Conservation (phyloP, 371 early-diverging fungal species). For the Rhizopus sp. region DNA sequence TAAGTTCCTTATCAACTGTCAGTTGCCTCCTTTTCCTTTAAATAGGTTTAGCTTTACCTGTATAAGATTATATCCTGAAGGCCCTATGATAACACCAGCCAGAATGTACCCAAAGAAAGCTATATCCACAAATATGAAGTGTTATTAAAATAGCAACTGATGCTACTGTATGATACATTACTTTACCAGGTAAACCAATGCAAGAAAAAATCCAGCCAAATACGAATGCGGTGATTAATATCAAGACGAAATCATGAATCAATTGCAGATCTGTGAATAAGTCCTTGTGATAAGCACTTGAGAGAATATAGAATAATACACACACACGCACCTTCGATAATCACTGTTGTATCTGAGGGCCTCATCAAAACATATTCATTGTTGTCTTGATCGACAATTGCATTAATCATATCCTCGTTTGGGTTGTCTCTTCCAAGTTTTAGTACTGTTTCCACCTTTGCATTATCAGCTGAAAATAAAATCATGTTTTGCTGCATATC, state of each 20-base stretch:
- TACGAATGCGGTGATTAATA: conserved; percentile 48
- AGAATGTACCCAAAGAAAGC: conserved; percentile 67
- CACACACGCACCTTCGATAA: conserved; percentile 48
- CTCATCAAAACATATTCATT: conserved; percentile 60
- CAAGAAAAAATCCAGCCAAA: conserved; percentile 49
- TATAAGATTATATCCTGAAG: conserved; percentile 54
- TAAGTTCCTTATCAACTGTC: conserved; percentile 37
- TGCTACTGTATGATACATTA: conserved; percentile 5
- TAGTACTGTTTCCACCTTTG: conserved; percentile 48
- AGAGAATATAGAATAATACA: background rate
- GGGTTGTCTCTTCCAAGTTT: conserved; percentile 27
- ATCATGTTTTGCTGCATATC: conserved; percentile 45
- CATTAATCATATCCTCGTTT: conserved; percentile 25
- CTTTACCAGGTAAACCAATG: conserved; percentile 52
- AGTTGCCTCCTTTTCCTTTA: background rate
- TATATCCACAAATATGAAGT: background rate
- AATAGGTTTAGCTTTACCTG: conserved; percentile 29
- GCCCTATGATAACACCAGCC: conserved; percentile 60
- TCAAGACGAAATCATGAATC: conserved; percentile 57
- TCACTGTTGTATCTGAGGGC: conserved; percentile 55
- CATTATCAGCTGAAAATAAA: conserved; percentile 33
- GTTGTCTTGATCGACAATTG: conserved; percentile 53
- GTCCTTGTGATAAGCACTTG: background rate
- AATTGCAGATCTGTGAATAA: conserved; percentile 46
- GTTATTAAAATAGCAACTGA: conserved; percentile 1